Evolutionary conservation across 23 red algal species (phyloP).

Genomic region (Pyropia yezoensis): DNA sequence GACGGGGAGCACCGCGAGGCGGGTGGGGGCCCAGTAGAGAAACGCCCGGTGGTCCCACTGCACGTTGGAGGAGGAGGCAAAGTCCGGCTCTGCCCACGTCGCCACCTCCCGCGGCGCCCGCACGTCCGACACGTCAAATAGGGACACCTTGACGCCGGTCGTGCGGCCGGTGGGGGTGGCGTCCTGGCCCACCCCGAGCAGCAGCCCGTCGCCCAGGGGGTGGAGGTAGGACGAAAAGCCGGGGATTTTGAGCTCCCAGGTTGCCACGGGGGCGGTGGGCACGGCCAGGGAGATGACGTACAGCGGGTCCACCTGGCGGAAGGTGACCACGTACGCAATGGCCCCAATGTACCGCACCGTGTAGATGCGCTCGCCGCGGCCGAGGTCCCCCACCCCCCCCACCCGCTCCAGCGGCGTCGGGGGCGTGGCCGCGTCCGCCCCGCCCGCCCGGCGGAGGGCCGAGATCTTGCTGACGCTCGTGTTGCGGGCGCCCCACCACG

Average conservation of each 20-base stretch:
- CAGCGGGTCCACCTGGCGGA: constrained; percentile 38
- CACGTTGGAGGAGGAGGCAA: constrained; percentile 10
- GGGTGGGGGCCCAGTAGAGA: constrained; percentile 30
- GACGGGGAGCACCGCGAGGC: constrained; percentile 28
- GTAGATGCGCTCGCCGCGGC: constrained; percentile 45
- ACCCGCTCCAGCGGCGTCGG: too few relatives aligned
- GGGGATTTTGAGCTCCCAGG: constrained; percentile 50
- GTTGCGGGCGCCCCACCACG: constrained; percentile 44
- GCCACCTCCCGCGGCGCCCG: constrained; percentile 28
- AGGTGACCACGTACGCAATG: constrained; percentile 48
- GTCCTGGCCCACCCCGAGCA: constrained; percentile 51
- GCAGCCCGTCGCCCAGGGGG: constrained; percentile 10
- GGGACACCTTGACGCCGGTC: constrained; percentile 37
- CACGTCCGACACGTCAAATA: constrained; percentile 40
- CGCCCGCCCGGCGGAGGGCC: constrained; percentile 1
- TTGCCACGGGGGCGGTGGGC: constrained; percentile 15
- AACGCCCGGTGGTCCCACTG: constrained; percentile 63
- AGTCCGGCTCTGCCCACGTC: constrained; percentile 12
- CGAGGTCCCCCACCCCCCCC: constrained; percentile 36
- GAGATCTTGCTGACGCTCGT: constrained; percentile 42
- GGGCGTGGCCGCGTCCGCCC: too few relatives aligned
- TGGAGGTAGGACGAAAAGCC: constrained; percentile 50
- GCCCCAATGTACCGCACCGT: constrained; percentile 32
- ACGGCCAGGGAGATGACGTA: constrained; percentile 37
- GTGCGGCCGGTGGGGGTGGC: constrained; percentile 10